Evolutionary conservation across 2,329 filamentous ascomycete genomes (phyloP).

Genomic region (Venturia asperata): DNA sequence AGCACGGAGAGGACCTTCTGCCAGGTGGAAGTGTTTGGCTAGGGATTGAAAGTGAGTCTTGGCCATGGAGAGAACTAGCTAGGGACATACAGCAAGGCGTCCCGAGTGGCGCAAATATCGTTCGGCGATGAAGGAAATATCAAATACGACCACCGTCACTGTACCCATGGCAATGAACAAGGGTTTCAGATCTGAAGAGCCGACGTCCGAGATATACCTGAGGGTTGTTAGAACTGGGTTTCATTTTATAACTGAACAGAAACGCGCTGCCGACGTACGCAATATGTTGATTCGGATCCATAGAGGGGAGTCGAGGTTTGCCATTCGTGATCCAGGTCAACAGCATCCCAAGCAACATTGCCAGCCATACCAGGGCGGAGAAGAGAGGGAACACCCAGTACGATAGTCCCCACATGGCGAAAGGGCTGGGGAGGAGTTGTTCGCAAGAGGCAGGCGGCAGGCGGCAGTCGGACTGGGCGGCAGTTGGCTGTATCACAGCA

Average conservation of each 20-base stretch:
- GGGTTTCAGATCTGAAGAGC: conserved; percentile 59
- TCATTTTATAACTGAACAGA: background rate
- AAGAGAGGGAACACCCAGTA: conserved; percentile 62
- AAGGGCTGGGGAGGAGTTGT: background rate
- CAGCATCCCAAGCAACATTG: conserved; percentile 62
- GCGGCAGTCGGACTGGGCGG: background rate
- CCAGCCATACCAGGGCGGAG: conserved; percentile 46
- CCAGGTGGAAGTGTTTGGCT: conserved; percentile 58
- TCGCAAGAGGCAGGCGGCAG: background rate
- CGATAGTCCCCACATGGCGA: conserved; percentile 36
- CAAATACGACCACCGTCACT: conserved; percentile 70
- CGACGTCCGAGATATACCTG: conserved; percentile 45
- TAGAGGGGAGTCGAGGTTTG: conserved; percentile 52
- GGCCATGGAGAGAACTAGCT: too few relatives aligned
- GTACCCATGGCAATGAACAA: conserved; percentile 68
- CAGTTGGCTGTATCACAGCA: background rate
- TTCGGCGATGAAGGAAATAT: conserved; percentile 72
- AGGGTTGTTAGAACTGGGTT: conserved; percentile 2
- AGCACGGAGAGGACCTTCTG: conserved; percentile 58
- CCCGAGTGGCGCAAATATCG: conserved; percentile 78
- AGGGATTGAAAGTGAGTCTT: conserved; percentile 25
- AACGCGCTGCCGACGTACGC: conserved; percentile 49
- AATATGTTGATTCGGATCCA: conserved; percentile 52
- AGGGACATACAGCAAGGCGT: conserved; percentile 46
- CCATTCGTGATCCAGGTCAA: conserved; percentile 60